phyloP scores from a whole-genome alignment of 2,329 filamentous ascomycete genomes.

The Seiridium unicorne region DNA sequence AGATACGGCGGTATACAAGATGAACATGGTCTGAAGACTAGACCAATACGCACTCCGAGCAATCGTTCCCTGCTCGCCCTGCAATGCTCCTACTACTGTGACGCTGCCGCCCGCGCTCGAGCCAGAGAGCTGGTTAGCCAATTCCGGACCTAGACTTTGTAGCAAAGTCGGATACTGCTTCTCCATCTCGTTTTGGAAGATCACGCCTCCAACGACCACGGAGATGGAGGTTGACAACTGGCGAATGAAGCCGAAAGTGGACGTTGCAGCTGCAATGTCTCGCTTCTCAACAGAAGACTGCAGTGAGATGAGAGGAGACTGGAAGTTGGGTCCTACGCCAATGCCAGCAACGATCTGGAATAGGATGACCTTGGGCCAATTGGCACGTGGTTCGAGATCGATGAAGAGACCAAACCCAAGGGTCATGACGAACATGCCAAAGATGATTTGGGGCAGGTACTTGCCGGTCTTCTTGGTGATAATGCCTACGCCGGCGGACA shows the following conservation, averaged over 20 bases:
- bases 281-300: conserved; percentile 60
- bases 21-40: conserved; percentile 55
- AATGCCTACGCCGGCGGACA: conserved; percentile 56
- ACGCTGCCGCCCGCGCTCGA: conserved; percentile 50
- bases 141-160: conserved; percentile 45
- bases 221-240: conserved; percentile 67
- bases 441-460: conserved; percentile 60
- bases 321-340: conserved; percentile 68
- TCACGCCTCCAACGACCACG: conserved; percentile 72
- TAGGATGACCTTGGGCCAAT: conserved; percentile 56
- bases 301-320: conserved; percentile 65
- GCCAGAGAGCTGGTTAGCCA: conserved; percentile 46
- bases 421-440: conserved; percentile 56
- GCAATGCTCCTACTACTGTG: conserved; percentile 44
- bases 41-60: conserved; percentile 43
- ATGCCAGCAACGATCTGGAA: conserved; percentile 64
- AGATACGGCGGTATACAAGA: conserved; percentile 51
- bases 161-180: conserved; percentile 48
- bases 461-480: conserved; percentile 63
- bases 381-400: conserved; percentile 54
- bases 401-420: conserved; percentile 66
- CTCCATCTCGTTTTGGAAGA: conserved; percentile 75
- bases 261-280: conserved; percentile 68
- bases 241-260: conserved; percentile 66
- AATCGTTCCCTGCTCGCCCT: conserved; percentile 33